These are phyloP conservation scores for Elaeis oleifera DNA, from an alignment of 202 grass and related monocot genomes.

Conservation along the genomic window DNA sequence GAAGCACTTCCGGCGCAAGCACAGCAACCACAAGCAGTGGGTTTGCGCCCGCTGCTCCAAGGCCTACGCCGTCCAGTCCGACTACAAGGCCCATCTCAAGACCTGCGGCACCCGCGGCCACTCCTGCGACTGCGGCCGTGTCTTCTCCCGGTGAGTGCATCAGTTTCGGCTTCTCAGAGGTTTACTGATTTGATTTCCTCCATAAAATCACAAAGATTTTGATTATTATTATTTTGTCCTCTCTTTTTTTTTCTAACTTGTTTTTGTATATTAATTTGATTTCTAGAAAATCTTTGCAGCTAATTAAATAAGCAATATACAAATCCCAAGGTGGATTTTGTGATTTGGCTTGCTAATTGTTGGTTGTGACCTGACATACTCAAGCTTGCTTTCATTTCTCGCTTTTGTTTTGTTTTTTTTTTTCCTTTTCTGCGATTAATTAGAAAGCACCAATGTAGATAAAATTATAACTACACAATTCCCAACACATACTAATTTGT, in stretches of 20 bases:
- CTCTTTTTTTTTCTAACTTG: not conserved
- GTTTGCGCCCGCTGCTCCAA: conserved; percentile 73
- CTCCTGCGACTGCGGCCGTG: conserved; percentile 96
- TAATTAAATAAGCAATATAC: not conserved
- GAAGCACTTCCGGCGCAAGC: conserved; percentile 97
- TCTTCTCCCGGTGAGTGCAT: conserved; percentile 70
- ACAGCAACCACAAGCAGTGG: conserved; percentile 87
- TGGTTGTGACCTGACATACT: too few species aligned
- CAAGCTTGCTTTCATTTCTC: too few species aligned
- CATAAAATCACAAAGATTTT: too few species aligned
- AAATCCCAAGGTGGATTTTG: not conserved
- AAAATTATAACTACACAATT: too few species aligned
- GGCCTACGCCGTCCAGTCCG: conserved; percentile 94
- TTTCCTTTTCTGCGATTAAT: too few species aligned
- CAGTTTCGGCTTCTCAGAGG: not conserved
- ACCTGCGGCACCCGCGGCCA: conserved; percentile 96
- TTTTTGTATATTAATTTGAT: not conserved
- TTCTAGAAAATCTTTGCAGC: not conserved
- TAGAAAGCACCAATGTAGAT: too few species aligned
- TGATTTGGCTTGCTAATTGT: not conserved
- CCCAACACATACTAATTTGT: too few species aligned
- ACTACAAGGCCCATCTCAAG: conserved; percentile 99
- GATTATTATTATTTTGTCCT: not conserved
- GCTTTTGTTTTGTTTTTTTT: too few species aligned
- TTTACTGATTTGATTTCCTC: too few species aligned